Base-by-base conservation (phyloP, 495 filamentous ascomycete genomes). In the Opeltia flavorubescens region DNA sequence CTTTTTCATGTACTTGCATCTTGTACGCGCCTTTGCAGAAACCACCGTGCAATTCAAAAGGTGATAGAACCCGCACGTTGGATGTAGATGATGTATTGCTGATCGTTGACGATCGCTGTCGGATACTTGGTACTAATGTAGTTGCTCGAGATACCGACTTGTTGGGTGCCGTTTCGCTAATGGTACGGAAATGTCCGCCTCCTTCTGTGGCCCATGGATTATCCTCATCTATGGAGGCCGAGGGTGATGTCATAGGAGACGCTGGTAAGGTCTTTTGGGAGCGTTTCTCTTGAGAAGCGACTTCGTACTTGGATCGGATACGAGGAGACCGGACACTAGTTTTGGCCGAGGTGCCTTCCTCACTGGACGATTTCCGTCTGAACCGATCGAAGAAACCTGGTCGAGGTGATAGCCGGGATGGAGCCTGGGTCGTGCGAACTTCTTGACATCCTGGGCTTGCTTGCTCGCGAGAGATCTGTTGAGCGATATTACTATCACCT, bases 1-100 rank as follows among this genome's bases (percentile, higher is more conserved):
- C 60, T 40, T 51, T 59, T 43, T 50, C 57, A 6, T 60, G 46
- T 26, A 61, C 57, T 42, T 65, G 61, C 3, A 66, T 46, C 34
- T 63, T 60, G 59, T 61, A 71, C 4, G 67, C 67, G 7, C 70
- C 68, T 59, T 69, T 64, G 62, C 70, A 72, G 56, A 72, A 72
- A 9, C 67, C 68, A 31, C 62, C 62, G 53, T 65, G 68, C 28
- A 55, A 52, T 49, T 68, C 69, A 11, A 59, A 15, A 4, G 24
- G 42, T 25, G 25, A 44, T 12, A 33, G 26, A 15, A 44, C 20
- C 8, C 6, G 5, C n/a, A 29, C 15, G 15, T 18, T 28, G 5
- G 42, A 4, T 7, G 18, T 33, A 8, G 42, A 30, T 30, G 42
- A 30, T 18, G 42, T 6, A 12, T 26, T 29, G 29, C n/a, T 30